phyloP scores from a whole-genome alignment of 2,329 filamentous ascomycete genomes.

The Venturia asperata region DNA sequence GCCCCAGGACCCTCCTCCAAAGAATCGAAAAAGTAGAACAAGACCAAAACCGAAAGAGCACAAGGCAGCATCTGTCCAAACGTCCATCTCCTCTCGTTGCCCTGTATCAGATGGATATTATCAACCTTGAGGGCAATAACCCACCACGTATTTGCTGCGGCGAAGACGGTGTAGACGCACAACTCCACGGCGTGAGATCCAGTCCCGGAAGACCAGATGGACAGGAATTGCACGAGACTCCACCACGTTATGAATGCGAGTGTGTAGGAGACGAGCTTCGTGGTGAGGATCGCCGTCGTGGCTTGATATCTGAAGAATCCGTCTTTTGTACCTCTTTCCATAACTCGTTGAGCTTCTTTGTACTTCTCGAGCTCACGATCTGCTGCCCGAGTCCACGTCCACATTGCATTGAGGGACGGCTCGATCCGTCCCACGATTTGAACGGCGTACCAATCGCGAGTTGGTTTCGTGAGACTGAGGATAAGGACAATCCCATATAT shows the following conservation, averaged over 20 bases:
- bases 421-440: background rate
- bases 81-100: constrained; percentile 13
- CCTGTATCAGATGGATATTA: background rate
- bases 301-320: background rate
- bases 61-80: constrained; percentile 13
- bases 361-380: background rate
- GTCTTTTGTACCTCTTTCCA: background rate
- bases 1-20: background rate
- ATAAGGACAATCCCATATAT: constrained; percentile 10
- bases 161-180: constrained; percentile 13
- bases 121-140: constrained; percentile 14
- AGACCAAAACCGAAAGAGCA: constrained; percentile 9
- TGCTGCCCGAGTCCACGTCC: background rate
- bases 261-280: constrained; percentile 1
- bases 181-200: constrained; percentile 10
- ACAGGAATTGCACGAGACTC: constrained; percentile 13
- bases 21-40: constrained; percentile 16
- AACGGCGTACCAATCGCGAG: constrained; percentile 12
- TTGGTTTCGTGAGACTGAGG: constrained; percentile 4
- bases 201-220: constrained; percentile 15
- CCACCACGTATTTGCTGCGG: constrained; percentile 13
- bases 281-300: background rate
- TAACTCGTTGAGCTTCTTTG: background rate
- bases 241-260: constrained; percentile 10
- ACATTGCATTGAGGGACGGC: constrained; percentile 1